Evolutionary conservation across 768 basidiomycete species (phyloP).

Genomic region (Strobilomyces echinocephalus): DNA sequence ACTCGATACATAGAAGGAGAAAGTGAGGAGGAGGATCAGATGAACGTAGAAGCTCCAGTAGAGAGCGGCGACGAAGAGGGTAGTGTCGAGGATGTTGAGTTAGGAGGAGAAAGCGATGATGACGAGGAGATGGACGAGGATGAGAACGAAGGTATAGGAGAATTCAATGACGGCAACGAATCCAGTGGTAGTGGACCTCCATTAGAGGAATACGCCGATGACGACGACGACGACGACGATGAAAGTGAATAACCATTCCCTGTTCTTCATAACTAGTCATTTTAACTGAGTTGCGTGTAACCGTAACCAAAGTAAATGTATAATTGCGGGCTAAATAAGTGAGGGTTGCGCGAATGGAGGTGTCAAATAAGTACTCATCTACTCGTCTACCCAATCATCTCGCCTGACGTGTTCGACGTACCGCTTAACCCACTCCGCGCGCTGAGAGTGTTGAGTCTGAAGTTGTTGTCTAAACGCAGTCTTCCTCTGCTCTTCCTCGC

Average conservation of each 20-base stretch:
- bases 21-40: constrained; percentile 61
- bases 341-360: neutral
- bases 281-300: neutral
- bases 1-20: constrained; percentile 75
- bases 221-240: constrained; percentile 52
- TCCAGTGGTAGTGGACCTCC: constrained; percentile 37
- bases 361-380: constrained; percentile 9
- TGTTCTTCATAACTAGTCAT: neutral
- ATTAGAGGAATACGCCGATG: constrained; percentile 53
- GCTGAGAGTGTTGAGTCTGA: constrained; percentile 44
- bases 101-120: constrained; percentile 60
- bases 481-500: constrained; percentile 30
- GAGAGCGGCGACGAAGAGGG: constrained; percentile 66
- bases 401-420: constrained; percentile 62
- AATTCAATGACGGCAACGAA: constrained; percentile 37
- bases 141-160: constrained; percentile 42
- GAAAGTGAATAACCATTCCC: constrained; percentile 41
- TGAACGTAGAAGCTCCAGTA: constrained; percentile 54
- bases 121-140: constrained; percentile 43
- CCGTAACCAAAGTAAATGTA: constrained; percentile 2
- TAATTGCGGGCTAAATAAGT: constrained; percentile 1
- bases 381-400: constrained; percentile 69
- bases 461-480: constrained; percentile 38
- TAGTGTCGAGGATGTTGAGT: constrained; percentile 74
- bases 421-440: constrained; percentile 57